Percentiles rank a stretch among this genome's conserved stretches.
Conservation (phyloP, 225 moss, liverwort and hornwort genomes). For the Antitrichia curtipendula region DNA sequence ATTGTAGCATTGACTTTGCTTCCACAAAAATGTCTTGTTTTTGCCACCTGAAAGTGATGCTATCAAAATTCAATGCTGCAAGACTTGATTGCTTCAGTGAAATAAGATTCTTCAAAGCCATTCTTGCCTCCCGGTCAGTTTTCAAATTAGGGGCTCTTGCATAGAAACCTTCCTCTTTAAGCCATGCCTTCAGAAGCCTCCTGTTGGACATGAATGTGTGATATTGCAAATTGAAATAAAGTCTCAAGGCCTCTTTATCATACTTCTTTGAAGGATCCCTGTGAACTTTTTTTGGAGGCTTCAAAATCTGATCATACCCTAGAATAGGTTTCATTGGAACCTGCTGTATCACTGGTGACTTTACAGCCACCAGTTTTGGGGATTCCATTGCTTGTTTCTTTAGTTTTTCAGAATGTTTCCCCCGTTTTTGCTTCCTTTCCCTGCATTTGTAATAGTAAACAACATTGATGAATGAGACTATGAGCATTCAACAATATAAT, state of each 20-base stretch:
- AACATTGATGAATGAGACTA: not conserved
- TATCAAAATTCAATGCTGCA: not conserved
- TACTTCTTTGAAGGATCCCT: no score
- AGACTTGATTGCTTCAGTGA: not conserved
- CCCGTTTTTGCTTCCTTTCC: not conserved
- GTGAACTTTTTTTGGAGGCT: no score
- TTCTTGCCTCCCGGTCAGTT: not conserved
- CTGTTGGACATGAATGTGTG: no score
- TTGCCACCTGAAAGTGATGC: not conserved
- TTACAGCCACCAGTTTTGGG: not conserved
- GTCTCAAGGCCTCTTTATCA: no score
- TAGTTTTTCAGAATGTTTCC: not conserved
- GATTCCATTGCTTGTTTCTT: not conserved
- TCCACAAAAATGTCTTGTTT: not conserved
- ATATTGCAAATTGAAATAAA: no score
- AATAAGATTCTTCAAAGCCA: not conserved
- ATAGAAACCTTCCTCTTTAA: not conserved
- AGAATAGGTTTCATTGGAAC: not conserved
- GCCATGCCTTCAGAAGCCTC: no score
- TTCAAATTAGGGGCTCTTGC: not conserved
- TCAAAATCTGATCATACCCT: no score
- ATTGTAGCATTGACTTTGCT: not conserved
- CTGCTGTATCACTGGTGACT: not conserved
- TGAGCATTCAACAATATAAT: not conserved
- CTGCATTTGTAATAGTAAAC: not conserved